Base-by-base conservation (phyloP, 2,329 filamentous ascomycete genomes). In the Setomelanomma holmii region DNA sequence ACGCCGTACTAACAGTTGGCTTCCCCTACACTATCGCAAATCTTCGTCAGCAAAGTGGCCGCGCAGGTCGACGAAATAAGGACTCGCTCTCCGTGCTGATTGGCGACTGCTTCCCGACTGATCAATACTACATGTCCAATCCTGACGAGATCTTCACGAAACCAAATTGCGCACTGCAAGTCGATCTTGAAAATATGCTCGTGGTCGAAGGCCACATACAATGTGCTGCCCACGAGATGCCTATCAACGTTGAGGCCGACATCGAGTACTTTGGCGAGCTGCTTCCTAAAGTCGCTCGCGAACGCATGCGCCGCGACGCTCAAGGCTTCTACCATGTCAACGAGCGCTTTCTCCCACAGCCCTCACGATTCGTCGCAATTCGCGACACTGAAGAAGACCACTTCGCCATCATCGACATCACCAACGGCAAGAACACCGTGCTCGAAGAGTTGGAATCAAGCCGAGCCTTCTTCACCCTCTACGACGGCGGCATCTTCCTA, bases 11-110 rank as follows among this genome's bases (percentile, higher is more conserved):
- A 55, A 96, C 91, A 0, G 89, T 96, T 69, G 93, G 93, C 0
- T 99, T 99, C 58, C 95, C 95, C 0, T 97, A 96, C 66, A 96
- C 91, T 0, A 96, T 99, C 53, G 89, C 95, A 27, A 98, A 98
- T 68, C 80, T 98, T 40, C 86, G 95, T 8, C 95, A 99, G 72
- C 95, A 99, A 73, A 96, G 91, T 66, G 95, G 95, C 12, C 86
- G 95, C 66, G 95, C 95, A 17, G 95, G 95, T 11, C 85, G 95
- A 53, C 84, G 93, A 53, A 97, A 97, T 70, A 96, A 91, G 68
- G 95, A 99, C 73, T 96, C 93, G 0, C 80, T 99, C 2, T 96
- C 92, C 0, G 86, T 99, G 2, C 79, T 99, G 1, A 86, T 99
- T 0, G 95, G 93, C 2, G 93, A 97, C 68, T 87, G 87, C 58